Base-by-base conservation (phyloP, 805 yeast genomes). In the Ogataea pilisensis region DNA sequence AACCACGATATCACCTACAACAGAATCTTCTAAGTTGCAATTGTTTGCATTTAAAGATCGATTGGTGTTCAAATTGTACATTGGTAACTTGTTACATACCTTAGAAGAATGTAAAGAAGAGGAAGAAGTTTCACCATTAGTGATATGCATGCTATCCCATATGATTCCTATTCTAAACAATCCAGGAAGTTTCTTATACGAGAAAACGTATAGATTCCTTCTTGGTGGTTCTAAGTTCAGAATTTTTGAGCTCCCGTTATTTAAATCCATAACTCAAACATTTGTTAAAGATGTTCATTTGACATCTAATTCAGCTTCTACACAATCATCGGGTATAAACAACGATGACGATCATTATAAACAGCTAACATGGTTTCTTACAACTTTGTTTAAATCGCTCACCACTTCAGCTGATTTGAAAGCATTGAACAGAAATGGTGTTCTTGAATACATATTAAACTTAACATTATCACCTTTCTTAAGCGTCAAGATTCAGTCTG, bases 131-230 rank as follows among this genome's bases (percentile, higher is more conserved):
- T 53, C 79, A 0, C 72, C 80, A 3, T 46, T 82, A 14, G 65
- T 80, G n/a, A 75, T 83, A 62, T 63, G 69, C 14, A 56, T 78
- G 40, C 60, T 81, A 30, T 73, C 87, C 1, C 71, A 75, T 38
- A 57, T 88, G 29, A 63, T 78, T 4, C 74, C 77, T 3, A 66
- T 86, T 2, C 57, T 86, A 43, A 58, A 70, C 5, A 78, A 81
- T 45, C 96, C 97, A 0, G 77, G 80, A 0, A 91, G 86, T 46
- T 73, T 71, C 50, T 58, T 91, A 17, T 85, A 82, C 59, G 96
- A 89, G 47, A 77, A 78, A 49, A 76, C 78, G 0, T 77, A 71
- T 51, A 73, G 82, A 43, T 87, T 80, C 72, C 69, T 89, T 9
- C 64, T 87, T 28, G 64, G 76, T 4, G 75, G 76, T 29, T 81